These are phyloP conservation scores for Ruellia speciosa DNA, from an alignment of 305 asterid species.

Conservation along the genomic window DNA sequence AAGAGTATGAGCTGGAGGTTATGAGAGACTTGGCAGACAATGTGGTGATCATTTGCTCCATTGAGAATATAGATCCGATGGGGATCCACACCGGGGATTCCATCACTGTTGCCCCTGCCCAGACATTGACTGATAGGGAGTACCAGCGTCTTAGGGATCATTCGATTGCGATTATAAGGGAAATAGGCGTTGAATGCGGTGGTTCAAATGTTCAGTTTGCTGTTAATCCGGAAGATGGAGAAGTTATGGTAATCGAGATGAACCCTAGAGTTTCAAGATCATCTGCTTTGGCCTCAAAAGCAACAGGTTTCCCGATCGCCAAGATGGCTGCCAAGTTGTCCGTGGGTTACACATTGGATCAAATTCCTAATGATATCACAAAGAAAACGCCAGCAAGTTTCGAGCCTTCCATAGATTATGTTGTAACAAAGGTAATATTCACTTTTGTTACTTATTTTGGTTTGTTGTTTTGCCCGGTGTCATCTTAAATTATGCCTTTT, in stretches of 20 bases:
- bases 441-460: background rate
- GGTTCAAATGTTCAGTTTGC: constrained; percentile 99
- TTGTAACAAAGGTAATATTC: constrained; percentile 74
- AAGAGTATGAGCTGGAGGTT: constrained; percentile 94
- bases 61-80: constrained; percentile 96
- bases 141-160: constrained; percentile 93
- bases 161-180: constrained; percentile 91
- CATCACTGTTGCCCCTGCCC: constrained; percentile 96
- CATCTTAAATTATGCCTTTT: constrained; percentile 8
- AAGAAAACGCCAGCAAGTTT: constrained; percentile 97
- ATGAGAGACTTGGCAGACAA: constrained; percentile 96
- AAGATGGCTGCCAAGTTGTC: constrained; percentile 97
- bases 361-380: constrained; percentile 94
- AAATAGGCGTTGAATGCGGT: constrained; percentile 97
- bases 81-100: constrained; percentile 97
- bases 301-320: constrained; percentile 97
- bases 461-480: constrained; percentile 1
- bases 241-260: constrained; percentile 97
- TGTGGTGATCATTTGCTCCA: constrained; percentile 96
- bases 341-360: constrained; percentile 88
- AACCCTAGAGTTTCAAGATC: constrained; percentile 96
- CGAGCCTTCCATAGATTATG: constrained; percentile 97
- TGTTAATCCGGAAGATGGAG: constrained; percentile 83
- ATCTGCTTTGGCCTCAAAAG: constrained; percentile 94
- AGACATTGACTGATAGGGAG: constrained; percentile 91